A percentile compares a stretch with the other conserved stretches of the same genome.
Conservation (phyloP, 768 basidiomycete genomes). For the Suillus plorans region DNA sequence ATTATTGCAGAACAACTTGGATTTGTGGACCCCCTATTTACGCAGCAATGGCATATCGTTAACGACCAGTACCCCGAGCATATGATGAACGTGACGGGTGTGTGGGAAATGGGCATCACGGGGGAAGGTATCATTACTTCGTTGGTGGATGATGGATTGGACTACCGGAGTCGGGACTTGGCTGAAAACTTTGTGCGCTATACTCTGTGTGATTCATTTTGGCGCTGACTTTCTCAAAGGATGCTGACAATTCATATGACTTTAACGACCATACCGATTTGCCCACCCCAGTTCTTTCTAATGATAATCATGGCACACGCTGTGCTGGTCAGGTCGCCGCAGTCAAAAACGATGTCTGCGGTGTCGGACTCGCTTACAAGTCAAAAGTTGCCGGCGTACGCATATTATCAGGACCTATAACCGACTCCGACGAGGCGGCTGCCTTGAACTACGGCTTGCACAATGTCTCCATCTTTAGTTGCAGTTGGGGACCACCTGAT, state of each 20-base stretch:
- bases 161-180: constrained; percentile 85
- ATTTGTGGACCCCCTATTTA: constrained; percentile 81
- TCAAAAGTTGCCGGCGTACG: constrained; percentile 92
- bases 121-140: constrained; percentile 86
- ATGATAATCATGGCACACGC: constrained; percentile 96
- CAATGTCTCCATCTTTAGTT: constrained; percentile 90
- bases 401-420: constrained; percentile 92
- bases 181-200: constrained; percentile 79
- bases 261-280: constrained; percentile 92
- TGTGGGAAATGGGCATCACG: constrained; percentile 91
- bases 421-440: constrained; percentile 93
- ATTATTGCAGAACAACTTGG: constrained; percentile 58
- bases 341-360: constrained; percentile 88
- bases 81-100: constrained; percentile 88
- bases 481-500: constrained; percentile 98
- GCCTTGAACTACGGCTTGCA: constrained; percentile 94
- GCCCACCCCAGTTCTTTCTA: constrained; percentile 82
- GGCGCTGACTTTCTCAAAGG: constrained; percentile 45
- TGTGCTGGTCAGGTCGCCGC: constrained; percentile 98
- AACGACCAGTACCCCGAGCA: constrained; percentile 82
- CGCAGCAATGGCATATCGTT: constrained; percentile 91
- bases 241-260: constrained; percentile 85
- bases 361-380: constrained; percentile 89
- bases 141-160: constrained; percentile 93
- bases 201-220: not conserved